Evolutionary conservation across 2,329 filamentous ascomycete species (phyloP).

Genomic region (Aspergillus aculeatus): DNA sequence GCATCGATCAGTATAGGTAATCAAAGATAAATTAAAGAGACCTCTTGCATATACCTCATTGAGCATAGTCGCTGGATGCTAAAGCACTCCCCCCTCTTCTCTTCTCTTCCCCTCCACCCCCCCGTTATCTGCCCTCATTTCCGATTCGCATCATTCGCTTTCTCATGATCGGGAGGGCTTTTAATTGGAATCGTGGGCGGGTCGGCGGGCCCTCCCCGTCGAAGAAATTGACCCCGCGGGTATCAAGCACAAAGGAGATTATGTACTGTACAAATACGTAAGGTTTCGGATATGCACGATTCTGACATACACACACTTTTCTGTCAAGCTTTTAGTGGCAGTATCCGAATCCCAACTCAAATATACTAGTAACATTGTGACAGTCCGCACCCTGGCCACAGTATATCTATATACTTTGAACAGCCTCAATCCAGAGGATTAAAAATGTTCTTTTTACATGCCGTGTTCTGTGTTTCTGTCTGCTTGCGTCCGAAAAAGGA

Average conservation of each 20-base stretch:
- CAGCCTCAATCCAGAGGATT: no score
- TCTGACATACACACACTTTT: background rate
- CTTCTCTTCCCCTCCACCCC: background rate
- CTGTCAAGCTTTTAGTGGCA: background rate
- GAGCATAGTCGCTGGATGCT: conserved; percentile 2
- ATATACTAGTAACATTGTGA: background rate
- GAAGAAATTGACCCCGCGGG: background rate
- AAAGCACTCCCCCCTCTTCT: background rate
- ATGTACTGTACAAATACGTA: background rate
- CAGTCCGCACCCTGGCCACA: background rate
- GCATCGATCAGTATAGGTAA: background rate
- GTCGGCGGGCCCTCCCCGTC: background rate
- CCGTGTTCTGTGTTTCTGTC: no score
- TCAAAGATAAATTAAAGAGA: conserved; percentile 3
- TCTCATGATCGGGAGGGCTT: background rate
- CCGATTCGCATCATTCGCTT: conserved; percentile 9
- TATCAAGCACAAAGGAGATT: background rate
- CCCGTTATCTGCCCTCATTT: conserved; percentile 3
- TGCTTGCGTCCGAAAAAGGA: no score
- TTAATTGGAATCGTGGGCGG: background rate
- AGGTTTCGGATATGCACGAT: background rate
- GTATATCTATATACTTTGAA: no score
- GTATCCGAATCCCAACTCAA: background rate
- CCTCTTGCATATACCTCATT: conserved; percentile 7
- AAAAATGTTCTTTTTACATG: no score